Evolutionary conservation across 495 filamentous ascomycete genomes (phyloP).

Genomic region (Staphylotrichum tortipilum): DNA sequence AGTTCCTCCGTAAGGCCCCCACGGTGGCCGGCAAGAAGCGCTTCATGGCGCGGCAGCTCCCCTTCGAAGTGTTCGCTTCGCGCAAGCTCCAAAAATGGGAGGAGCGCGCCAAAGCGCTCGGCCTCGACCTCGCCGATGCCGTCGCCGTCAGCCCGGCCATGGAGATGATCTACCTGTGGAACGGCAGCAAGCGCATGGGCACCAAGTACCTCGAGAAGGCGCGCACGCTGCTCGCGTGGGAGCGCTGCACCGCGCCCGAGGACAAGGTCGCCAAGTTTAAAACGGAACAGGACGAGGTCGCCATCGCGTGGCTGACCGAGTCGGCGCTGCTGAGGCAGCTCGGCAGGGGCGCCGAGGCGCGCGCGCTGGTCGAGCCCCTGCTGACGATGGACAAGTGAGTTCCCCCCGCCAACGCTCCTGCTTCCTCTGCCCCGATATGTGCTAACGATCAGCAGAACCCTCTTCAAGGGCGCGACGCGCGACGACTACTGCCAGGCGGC

Average conservation of each 20-base stretch:
- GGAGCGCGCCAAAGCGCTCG: constrained; percentile 59
- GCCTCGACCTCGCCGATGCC: constrained; percentile 67
- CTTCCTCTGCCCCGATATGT: background rate
- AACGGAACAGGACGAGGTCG: constrained; percentile 70
- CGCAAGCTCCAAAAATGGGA: constrained; percentile 91
- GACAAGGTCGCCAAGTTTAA: constrained; percentile 50
- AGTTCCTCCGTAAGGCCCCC: constrained; percentile 63
- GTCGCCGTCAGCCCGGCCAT: constrained; percentile 74
- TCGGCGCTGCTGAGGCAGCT: constrained; percentile 60
- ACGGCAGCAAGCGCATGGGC: constrained; percentile 68
- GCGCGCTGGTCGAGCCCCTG: constrained; percentile 48
- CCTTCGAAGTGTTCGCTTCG: constrained; percentile 80
- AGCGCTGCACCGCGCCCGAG: constrained; percentile 42
- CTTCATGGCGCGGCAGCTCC: constrained; percentile 81
- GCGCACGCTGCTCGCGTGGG: constrained; percentile 57
- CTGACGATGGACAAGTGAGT: constrained; percentile 56
- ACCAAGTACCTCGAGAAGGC: constrained; percentile 54
- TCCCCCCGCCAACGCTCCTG: background rate
- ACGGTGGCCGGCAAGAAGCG: constrained; percentile 72
- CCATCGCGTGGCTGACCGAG: constrained; percentile 55
- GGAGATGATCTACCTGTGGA: constrained; percentile 98
- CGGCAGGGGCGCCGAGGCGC: constrained; percentile 54
- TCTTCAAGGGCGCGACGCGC: constrained; percentile 64
- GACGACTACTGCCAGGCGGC: constrained; percentile 77
- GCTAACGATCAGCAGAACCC: constrained; percentile 25